Evolutionary conservation across 192 early-diverging fungal species (phyloP), one percentile per base, ranked within the genome.

Genomic region (Obelidium mucronatum): DNA sequence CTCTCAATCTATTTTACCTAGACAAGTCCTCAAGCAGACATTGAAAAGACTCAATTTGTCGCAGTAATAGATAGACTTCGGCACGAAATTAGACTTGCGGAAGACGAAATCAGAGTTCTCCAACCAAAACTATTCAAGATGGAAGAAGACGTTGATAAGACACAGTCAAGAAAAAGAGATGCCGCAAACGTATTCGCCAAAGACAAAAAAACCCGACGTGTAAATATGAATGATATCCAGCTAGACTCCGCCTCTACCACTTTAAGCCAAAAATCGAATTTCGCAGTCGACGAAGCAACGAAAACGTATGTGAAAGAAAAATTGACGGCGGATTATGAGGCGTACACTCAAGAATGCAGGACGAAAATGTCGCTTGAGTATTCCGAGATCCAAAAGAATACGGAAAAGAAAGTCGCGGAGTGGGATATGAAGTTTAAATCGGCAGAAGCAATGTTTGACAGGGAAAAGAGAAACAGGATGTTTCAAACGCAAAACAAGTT

Each of bases 371-470:
- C 55, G 30, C 22, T 24, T 13, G 67, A 77, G 30, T 66, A 55
- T 40, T 13, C 26, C 3, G 54, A 61, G 4, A 17, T 61, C 3
- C 64, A 59, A 33, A 17, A 19, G 1, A 51, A 8, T 8, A 31
- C n/a, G 35, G 58, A 58, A 22, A 6, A 40, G 17, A 61, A 33
- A 2, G 28, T 59, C 8, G 33, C 22, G 2, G 76, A 77, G 13
- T 77, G 76, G 76, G 76, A 71, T 31, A 44, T 42, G 30, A 67
- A 67, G 35, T 77, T 68, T 40, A 66, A 44, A 44, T 34, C 67
- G 8, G 56, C 40, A n/a, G 55, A 69, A 19, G 48, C 64, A 11
- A 17, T 77, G 31, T 59, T 55, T 39, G 58, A 70, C 34, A 24
- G 22, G 5, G 5, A 39, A 15, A 52, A 77, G 34, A 28, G 68